Evolutionary conservation across 352 stramenopile species (phyloP).

Genomic region (Globisporangium radiosum): DNA sequence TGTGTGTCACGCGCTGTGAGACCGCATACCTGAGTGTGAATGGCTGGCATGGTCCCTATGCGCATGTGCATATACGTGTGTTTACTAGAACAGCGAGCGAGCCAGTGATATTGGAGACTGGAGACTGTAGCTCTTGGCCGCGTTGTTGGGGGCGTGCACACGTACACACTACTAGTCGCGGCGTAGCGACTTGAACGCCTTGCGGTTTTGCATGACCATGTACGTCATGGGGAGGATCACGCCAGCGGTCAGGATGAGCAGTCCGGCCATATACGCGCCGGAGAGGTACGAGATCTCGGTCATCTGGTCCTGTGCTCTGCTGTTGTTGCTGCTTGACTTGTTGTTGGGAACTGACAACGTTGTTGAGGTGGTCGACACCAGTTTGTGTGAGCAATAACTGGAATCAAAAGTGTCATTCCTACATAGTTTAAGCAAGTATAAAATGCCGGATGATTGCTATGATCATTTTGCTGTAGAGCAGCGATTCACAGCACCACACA

Average conservation of each 20-base stretch:
- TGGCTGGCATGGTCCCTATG: too few species aligned
- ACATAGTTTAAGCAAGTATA: background rate
- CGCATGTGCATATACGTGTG: too few species aligned
- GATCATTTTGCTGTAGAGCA: too few species aligned
- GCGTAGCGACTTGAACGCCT: slow-evolving; percentile 80
- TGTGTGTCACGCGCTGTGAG: too few species aligned
- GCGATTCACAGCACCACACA: background rate
- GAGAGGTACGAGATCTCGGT: slow-evolving; percentile 63
- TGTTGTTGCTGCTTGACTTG: background rate
- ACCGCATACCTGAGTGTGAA: too few species aligned
- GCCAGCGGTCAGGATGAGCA: slow-evolving; percentile 58
- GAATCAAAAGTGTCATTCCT: background rate
- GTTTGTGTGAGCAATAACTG: background rate
- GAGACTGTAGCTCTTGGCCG: background rate
- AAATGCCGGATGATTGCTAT: background rate
- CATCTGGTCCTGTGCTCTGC: slow-evolving; percentile 10
- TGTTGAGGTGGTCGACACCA: background rate
- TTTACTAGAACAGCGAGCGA: background rate
- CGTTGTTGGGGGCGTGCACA: too few species aligned
- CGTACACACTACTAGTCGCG: slow-evolving; percentile 30
- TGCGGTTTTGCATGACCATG: slow-evolving; percentile 86
- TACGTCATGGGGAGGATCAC: slow-evolving; percentile 77
- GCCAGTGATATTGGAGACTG: background rate
- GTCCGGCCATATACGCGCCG: slow-evolving; percentile 55
- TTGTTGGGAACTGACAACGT: background rate